Evolutionary conservation across 129 eudicot species (phyloP).

Genomic region (Centrapalus pauciflorus): DNA sequence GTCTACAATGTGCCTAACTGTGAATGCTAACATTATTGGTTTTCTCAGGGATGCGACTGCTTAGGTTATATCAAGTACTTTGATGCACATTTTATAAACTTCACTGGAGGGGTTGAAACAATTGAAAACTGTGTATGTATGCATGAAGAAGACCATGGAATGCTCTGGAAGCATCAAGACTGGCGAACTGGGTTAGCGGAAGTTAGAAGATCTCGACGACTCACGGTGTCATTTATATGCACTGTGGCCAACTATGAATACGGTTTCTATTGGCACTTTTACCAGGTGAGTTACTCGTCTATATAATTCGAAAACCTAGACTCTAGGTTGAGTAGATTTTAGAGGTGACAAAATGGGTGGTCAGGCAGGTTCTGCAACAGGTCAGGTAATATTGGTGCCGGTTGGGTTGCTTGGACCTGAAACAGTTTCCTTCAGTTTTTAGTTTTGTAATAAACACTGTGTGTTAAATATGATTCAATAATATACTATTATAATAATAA

Average conservation of each 20-base stretch:
- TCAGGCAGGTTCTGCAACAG: too few relatives aligned
- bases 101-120: constrained; percentile 88
- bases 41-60: constrained; percentile 80
- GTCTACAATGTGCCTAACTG: constrained; percentile 5
- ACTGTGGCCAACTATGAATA: constrained; percentile 91
- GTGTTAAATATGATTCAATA: too few relatives aligned
- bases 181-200: constrained; percentile 96
- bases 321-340: too few relatives aligned
- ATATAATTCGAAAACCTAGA: background rate
- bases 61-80: constrained; percentile 80
- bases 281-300: constrained; percentile 57
- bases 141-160: constrained; percentile 90
- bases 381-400: too few relatives aligned
- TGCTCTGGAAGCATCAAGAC: constrained; percentile 94
- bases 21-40: constrained; percentile 1
- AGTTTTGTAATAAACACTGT: too few relatives aligned
- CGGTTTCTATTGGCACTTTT: constrained; percentile 94
- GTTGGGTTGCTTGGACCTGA: too few relatives aligned
- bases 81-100: constrained; percentile 84
- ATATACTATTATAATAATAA: too few relatives aligned
- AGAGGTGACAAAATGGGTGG: too few relatives aligned
- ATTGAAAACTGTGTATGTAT: constrained; percentile 86
- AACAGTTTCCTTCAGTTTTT: too few relatives aligned
- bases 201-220: constrained; percentile 80
- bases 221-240: constrained; percentile 81